phyloP scores from a whole-genome alignment of 208 protist species.

The Acanthamoeba royreba region DNA sequence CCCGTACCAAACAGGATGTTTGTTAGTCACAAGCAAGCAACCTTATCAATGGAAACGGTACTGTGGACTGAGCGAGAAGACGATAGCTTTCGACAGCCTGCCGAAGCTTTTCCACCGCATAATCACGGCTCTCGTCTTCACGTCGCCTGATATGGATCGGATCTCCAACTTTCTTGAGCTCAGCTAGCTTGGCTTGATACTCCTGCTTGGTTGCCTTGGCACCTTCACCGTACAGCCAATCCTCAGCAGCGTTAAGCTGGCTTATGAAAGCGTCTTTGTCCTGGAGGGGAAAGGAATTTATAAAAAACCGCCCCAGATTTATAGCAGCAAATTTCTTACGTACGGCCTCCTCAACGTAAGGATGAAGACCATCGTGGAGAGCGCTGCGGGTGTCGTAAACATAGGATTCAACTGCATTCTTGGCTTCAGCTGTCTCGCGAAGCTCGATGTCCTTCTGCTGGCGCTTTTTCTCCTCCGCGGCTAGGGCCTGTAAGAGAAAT shows the following conservation, averaged over 20 bases:
- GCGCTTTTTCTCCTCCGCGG: neutral
- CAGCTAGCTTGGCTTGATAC: slow-evolving; percentile 36
- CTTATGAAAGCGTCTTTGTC: neutral
- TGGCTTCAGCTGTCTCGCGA: slow-evolving; percentile 32
- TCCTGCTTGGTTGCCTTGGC: slow-evolving; percentile 45
- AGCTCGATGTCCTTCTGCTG: neutral
- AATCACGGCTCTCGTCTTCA: neutral
- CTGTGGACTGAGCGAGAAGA: neutral
- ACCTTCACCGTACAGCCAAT: slow-evolving; percentile 76
- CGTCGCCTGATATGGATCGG: neutral
- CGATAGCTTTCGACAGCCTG: neutral
- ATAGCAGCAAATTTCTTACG: neutral
- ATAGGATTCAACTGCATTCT: slow-evolving; percentile 65
- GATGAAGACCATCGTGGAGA: slow-evolving; percentile 1
- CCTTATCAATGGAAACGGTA: neutral
- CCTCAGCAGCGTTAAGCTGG: slow-evolving; percentile 55
- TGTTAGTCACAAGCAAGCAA: neutral
- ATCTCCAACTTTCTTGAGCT: slow-evolving; percentile 42
- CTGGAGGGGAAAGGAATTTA: neutral
- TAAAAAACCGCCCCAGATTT: neutral
- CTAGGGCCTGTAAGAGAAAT: neutral
- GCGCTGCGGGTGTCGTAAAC: slow-evolving; percentile 67
- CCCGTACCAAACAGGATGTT: neutral
- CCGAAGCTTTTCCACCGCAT: neutral
- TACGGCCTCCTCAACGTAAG: neutral